Evolutionary conservation across 148 eudicot species (phyloP), one percentile per base, ranked within the genome.

Genomic region (Chenopodium formosanum): DNA sequence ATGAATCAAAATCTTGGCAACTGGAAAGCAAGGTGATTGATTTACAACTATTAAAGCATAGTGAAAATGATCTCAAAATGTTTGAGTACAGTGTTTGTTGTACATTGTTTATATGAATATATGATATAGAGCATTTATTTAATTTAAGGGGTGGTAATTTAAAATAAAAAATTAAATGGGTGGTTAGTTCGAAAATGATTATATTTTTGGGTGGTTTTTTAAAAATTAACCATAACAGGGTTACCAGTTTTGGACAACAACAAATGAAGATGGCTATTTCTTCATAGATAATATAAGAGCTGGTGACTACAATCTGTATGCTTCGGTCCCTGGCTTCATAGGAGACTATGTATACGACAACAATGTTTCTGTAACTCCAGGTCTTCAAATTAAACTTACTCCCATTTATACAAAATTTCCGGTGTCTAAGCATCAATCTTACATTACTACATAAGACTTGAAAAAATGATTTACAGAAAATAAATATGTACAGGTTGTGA

Each of bases 1-100:
- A 87, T 83, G 92, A 92, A 22, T 83, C 80, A 40, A 92, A 92
- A 73, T 91, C 98, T 25, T 94, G 98, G 98, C 94, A 94, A 87
- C 84, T 86, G 68, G 92, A 94, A 81, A 75, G 90, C 88, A 94
- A 94, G 95, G 93, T 91, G 67, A 77, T 74, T 23, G 53, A 19
- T 22, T 53, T 5, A 22, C 23, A 1, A 22, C 25, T 62, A 62
- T 23, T 3, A 3, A 56, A 62, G 22, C 65, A 60, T 2, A 20
- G 71, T 11, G 4, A 23, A 23, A 2, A 14, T 50, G 48, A 48
- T 14, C 53, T 48, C 44, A 37, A 37, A 37, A 37, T 37, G 37
- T 34, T 48, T 1, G 53, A 9, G 14, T 27, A 27, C 29, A 27
- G 29, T 48, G 11, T 48, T 1, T 10, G 27, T 12, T 25, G 37